These are phyloP conservation scores for Protomyces lactucae-debilis DNA, from an alignment of 1,139 yeast species.

Conservation along the genomic window DNA sequence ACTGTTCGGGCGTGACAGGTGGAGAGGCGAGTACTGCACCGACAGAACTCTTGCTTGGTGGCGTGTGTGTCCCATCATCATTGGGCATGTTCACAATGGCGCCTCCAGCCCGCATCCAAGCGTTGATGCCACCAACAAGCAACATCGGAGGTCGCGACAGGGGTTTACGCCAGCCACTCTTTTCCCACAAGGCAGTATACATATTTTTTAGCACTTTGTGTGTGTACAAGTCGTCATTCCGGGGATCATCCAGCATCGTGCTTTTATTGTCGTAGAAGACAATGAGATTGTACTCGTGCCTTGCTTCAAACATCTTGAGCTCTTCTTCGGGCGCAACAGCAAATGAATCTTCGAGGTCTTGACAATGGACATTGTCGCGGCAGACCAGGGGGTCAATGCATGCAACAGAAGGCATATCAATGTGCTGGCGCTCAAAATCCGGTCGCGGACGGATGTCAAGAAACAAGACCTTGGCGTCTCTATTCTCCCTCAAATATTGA, in stretches of 20 bases:
- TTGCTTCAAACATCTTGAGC: constrained; percentile 47
- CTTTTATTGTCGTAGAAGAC: constrained; percentile 53
- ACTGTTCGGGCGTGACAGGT: not conserved
- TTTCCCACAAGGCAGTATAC: constrained; percentile 40
- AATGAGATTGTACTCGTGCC: constrained; percentile 56
- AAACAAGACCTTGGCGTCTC: constrained; percentile 40
- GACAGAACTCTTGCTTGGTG: not conserved
- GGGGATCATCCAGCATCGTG: constrained; percentile 18
- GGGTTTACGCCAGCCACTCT: constrained; percentile 44
- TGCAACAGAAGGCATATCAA: constrained; percentile 52
- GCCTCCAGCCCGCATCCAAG: constrained; percentile 43
- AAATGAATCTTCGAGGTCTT: constrained; percentile 57
- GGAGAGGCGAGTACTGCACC: not conserved
- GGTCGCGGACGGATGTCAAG: constrained; percentile 63
- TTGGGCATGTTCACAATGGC: not conserved
- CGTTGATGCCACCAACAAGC: constrained; percentile 51
- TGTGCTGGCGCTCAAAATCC: constrained; percentile 57
- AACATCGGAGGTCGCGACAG: constrained; percentile 53
- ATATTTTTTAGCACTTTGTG: constrained; percentile 39
- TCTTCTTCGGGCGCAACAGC: constrained; percentile 54
- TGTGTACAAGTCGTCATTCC: constrained; percentile 23
- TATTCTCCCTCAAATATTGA: constrained; percentile 34
- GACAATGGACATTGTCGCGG: constrained; percentile 48
- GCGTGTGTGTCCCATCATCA: not conserved
- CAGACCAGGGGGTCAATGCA: constrained; percentile 68